Conservation (phyloP, 306 rosid genomes). For the Trifolium repens region DNA sequence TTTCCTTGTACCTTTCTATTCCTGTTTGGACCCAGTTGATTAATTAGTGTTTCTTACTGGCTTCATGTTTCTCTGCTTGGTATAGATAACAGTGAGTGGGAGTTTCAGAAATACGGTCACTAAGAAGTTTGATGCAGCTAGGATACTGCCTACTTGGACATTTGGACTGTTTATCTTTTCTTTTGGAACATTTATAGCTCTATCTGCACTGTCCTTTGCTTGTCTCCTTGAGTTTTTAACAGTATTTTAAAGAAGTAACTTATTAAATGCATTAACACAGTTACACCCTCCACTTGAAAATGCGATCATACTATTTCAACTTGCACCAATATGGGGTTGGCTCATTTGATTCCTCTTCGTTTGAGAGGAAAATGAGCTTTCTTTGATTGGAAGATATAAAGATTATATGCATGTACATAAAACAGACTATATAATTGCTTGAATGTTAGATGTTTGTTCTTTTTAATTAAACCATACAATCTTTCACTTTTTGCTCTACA, state of each 20-base stretch:
- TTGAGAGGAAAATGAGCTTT: not conserved
- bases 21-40: slow-evolving; percentile 25
- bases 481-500: not conserved
- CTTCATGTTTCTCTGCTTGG: slow-evolving; percentile 36
- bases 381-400: not conserved
- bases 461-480: not conserved
- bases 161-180: slow-evolving; percentile 10
- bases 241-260: not conserved
- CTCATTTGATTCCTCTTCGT: not conserved
- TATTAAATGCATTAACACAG: not conserved
- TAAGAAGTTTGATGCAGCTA: slow-evolving; percentile 48
- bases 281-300: not conserved
- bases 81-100: slow-evolving; percentile 92
- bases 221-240: slow-evolving; percentile 5
- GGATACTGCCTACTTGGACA: slow-evolving; percentile 16
- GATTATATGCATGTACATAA: slow-evolving; percentile 17
- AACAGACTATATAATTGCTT: not conserved
- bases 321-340: not conserved
- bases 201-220: slow-evolving; percentile 17
- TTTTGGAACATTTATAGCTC: slow-evolving; percentile 4
- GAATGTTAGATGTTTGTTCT: not conserved
- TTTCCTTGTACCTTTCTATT: slow-evolving; percentile 27
- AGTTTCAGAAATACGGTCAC: slow-evolving; percentile 96
- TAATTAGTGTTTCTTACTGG: slow-evolving; percentile 1
- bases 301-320: not conserved